Base-by-base conservation (phyloP, 768 basidiomycete species). In the button mushroom (Agaricus bisporus) region DNA sequence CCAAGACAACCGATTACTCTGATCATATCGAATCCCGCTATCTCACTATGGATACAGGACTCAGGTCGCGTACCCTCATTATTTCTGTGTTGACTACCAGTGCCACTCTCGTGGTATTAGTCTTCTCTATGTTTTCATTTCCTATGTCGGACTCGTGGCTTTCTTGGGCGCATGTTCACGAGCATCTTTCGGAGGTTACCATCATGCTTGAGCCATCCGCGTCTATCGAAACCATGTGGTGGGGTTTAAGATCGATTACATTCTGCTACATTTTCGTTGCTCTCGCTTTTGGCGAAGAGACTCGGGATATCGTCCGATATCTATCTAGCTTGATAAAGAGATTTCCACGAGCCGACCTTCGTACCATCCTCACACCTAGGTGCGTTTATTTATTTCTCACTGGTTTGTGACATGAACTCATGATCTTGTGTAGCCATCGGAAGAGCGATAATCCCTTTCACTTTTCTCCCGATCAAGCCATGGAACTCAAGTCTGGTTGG, bases 31-130 rank as follows among this genome's bases (percentile, higher is more conserved):
- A 77, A 58, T 61, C 75, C 1, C 71, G 73, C 14, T 70, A 70
- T 0, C 66, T 11, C 32, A 8, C 70, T 9, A 68, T 78, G 43
- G 74, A 70, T 9, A 69, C 72, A 7, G 72, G 73, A 6, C 65
- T 73, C 9, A 88, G 86, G 63, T 60, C 81, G 32, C 80, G 86
- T 17, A 77, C 83, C 7, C 69, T 86, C 51, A 65, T 75, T 2
- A 71, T 80, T 22, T 74, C 76, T 8, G 61, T 75, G 18, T 57
- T 73, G 17, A 77, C 79, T 49, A 70, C 79, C 17, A 48, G 66
- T 1, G 60, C 73, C 14, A 70, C 76, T n/a, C 59, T 76, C n/a
- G 57, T 76, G 0, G 56, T 78, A 54, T 60, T 63, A 42, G 55
- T 72, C 14, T 70, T 75, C 56, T 71, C 65, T 5, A 57, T 75